Conservation (phyloP, 345 rosid species). For the Trapa incisa region DNA sequence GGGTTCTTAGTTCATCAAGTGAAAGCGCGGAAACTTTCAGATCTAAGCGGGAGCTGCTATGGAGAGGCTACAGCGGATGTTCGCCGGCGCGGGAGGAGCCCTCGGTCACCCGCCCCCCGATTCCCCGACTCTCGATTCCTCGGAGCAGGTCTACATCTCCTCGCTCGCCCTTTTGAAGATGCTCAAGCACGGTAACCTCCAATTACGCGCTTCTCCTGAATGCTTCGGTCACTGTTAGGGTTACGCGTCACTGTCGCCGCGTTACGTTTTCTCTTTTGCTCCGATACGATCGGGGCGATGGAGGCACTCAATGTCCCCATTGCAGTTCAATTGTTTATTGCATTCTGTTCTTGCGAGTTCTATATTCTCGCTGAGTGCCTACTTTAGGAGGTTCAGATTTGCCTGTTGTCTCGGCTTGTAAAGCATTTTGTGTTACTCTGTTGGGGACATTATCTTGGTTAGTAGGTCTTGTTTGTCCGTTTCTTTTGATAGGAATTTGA, state of each 20-base stretch:
- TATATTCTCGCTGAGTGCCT: no score
- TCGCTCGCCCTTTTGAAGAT: slow-evolving; percentile 96
- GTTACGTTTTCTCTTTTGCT: no score
- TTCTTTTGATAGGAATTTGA: no score
- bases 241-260: not conserved
- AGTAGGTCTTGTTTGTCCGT: no score
- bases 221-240: not conserved
- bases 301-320: not conserved
- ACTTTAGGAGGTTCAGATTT: not conserved
- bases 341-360: no score
- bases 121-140: slow-evolving; percentile 85
- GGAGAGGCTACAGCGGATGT: slow-evolving; percentile 86
- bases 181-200: slow-evolving; percentile 68
- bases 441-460: no score
- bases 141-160: slow-evolving; percentile 97
- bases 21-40: not conserved
- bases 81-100: slow-evolving; percentile 84
- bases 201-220: not conserved
- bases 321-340: not conserved
- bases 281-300: no score
- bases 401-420: not conserved
- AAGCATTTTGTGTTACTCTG: not conserved
- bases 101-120: slow-evolving; percentile 85
- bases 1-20: not conserved
- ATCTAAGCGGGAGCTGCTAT: slow-evolving; percentile 9